These are phyloP conservation scores for Metschnikowia colocasiae DNA, from an alignment of 805 yeast genomes.

Conservation along the genomic window DNA sequence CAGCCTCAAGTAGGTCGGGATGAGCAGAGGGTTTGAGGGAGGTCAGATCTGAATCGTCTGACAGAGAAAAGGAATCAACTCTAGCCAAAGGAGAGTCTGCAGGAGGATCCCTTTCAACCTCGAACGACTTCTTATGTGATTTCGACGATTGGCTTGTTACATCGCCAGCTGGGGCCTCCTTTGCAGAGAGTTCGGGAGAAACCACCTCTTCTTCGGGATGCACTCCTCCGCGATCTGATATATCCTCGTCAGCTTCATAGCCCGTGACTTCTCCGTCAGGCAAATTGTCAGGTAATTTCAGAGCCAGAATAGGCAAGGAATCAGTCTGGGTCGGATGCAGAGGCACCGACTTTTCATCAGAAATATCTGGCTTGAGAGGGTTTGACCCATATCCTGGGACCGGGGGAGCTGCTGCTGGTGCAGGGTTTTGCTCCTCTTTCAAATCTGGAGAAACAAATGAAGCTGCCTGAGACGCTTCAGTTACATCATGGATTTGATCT, in stretches of 20 bases:
- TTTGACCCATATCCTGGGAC: neutral
- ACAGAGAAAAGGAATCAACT: conserved; percentile 5
- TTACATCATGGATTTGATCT: neutral
- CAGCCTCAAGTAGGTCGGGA: conserved; percentile 1
- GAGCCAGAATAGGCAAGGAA: neutral
- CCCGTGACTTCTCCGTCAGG: conserved; percentile 45
- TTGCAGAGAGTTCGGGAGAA: neutral
- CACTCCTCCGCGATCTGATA: conserved; percentile 27
- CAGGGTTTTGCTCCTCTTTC: neutral
- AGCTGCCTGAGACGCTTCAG: neutral
- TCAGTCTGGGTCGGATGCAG: neutral
- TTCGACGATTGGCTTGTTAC: neutral
- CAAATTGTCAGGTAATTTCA: neutral
- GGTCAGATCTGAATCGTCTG: conserved; percentile 1
- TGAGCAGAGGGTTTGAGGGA: conserved; percentile 1
- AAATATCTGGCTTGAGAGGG: neutral
- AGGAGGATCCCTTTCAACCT: conserved; percentile 8
- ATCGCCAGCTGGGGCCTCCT: neutral
- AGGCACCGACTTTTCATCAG: neutral
- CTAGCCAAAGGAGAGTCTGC: conserved; percentile 10
- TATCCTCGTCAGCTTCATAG: conserved; percentile 65
- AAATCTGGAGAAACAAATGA: neutral
- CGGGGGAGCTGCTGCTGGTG: neutral
- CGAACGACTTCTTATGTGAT: neutral
- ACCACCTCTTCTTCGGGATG: conserved; percentile 1